Conservation (phyloP, 1,139 yeast genomes). For the Debaryomyces sp. region DNA sequence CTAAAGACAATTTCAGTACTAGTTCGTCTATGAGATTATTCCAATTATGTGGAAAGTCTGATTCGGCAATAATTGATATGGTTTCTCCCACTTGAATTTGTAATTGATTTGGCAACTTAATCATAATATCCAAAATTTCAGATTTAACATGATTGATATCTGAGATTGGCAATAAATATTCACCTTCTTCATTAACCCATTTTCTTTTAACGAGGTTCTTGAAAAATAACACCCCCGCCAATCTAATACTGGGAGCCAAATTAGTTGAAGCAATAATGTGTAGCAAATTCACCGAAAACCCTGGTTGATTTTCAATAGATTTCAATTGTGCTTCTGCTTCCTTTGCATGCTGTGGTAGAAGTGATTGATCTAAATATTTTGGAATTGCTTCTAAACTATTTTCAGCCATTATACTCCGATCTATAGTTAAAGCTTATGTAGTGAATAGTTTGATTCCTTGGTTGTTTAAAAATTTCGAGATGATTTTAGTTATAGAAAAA, state of each 20-base stretch:
- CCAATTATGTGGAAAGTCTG: constrained; percentile 95
- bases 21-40: constrained; percentile 74
- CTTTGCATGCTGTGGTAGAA: constrained; percentile 55
- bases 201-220: constrained; percentile 82
- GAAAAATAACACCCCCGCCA: constrained; percentile 90
- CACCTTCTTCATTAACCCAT: constrained; percentile 92
- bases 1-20: constrained; percentile 61
- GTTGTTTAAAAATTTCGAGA: constrained; percentile 5
- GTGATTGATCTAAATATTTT: constrained; percentile 50
- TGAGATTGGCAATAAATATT: constrained; percentile 58
- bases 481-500: not conserved
- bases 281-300: constrained; percentile 74
- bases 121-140: constrained; percentile 84
- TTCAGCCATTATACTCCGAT: constrained; percentile 29
- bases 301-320: constrained; percentile 63
- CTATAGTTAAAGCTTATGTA: not conserved
- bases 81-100: constrained; percentile 95
- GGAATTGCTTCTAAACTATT: constrained; percentile 48
- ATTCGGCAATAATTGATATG: constrained; percentile 88
- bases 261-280: constrained; percentile 74
- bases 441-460: not conserved
- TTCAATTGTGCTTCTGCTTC: constrained; percentile 63
- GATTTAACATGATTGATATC: constrained; percentile 72
- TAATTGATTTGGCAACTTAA: constrained; percentile 68
- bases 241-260: constrained; percentile 58